Evolutionary conservation across 2,329 filamentous ascomycete genomes (phyloP).

Genomic region (Mariannaea sp.): DNA sequence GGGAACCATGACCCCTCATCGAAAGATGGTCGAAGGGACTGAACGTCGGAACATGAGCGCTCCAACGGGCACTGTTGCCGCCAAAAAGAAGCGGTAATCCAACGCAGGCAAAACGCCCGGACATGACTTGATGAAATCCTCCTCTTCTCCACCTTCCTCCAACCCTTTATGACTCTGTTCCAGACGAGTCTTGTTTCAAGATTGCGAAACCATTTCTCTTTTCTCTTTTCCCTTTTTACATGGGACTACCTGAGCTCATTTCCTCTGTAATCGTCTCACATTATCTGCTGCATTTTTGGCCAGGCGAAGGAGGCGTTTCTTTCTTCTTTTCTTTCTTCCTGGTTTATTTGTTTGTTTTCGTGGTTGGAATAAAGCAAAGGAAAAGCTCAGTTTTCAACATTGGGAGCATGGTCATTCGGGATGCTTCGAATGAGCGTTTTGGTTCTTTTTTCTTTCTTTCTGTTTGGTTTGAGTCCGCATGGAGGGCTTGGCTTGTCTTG

Average conservation of each 20-base stretch:
- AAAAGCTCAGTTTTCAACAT: slow-evolving; percentile 10
- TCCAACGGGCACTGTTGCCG: slow-evolving; percentile 44
- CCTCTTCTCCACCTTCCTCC: background rate
- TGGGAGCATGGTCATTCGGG: slow-evolving; percentile 4
- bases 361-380: slow-evolving; percentile 3
- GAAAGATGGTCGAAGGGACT: slow-evolving; percentile 59
- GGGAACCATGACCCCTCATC: slow-evolving; percentile 61
- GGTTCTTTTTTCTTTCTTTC: background rate
- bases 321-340: slow-evolving; percentile 11
- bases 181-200: too few species aligned
- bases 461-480: background rate
- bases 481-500: slow-evolving; percentile 2
- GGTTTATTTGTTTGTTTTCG: slow-evolving; percentile 16
- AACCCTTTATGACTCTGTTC: slow-evolving; percentile 4
- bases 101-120: slow-evolving; percentile 16
- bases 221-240: slow-evolving; percentile 2
- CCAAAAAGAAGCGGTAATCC: slow-evolving; percentile 27
- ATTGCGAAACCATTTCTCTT: slow-evolving; percentile 14
- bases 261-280: slow-evolving; percentile 9
- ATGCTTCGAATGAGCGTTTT: background rate
- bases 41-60: slow-evolving; percentile 56
- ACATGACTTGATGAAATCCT: slow-evolving; percentile 31
- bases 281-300: slow-evolving; percentile 24
- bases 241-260: too few species aligned
- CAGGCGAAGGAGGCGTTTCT: slow-evolving; percentile 34